Percentiles rank a stretch among this genome's conserved stretches.
These are phyloP conservation scores for Blastobotrys raffinosifermentans DNA, from an alignment of 1,139 yeast genomes.

Conservation along the genomic window DNA sequence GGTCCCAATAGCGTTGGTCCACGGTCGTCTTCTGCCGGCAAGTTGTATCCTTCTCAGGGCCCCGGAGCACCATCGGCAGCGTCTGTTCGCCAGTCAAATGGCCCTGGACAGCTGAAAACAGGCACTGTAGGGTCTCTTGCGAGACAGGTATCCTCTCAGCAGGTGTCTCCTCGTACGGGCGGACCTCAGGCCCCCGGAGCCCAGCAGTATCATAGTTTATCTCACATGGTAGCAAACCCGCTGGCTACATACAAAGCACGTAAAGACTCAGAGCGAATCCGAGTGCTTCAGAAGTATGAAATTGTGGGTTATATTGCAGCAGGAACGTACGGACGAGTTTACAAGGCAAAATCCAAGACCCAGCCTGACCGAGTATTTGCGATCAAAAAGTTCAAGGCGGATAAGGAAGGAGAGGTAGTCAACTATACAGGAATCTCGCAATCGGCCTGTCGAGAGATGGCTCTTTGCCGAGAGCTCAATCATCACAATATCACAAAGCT, in stretches of 20 bases:
- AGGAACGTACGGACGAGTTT: slow-evolving; percentile 95
- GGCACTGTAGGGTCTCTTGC: background rate
- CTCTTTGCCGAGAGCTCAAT: slow-evolving; percentile 79
- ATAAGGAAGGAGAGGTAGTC: slow-evolving; percentile 81
- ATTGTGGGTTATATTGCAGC: slow-evolving; percentile 96
- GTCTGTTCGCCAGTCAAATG: background rate
- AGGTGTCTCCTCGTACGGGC: too few relatives aligned
- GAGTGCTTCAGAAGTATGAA: slow-evolving; percentile 76
- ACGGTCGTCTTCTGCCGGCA: background rate
- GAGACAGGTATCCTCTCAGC: background rate
- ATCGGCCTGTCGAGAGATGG: slow-evolving; percentile 94
- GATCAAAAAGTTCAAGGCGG: slow-evolving; percentile 93
- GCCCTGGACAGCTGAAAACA: background rate
- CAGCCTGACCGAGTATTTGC: slow-evolving; percentile 40
- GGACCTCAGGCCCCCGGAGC: background rate
- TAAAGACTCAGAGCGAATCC: slow-evolving; percentile 60
- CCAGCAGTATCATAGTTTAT: slow-evolving; percentile 12
- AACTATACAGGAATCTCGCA: slow-evolving; percentile 96
- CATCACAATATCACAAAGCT: slow-evolving; percentile 76
- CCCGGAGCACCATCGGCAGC: slow-evolving; percentile 1
- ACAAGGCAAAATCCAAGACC: slow-evolving; percentile 59
- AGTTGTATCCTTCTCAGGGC: slow-evolving; percentile 1
- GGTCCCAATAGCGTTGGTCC: too few relatives aligned
- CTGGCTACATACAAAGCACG: slow-evolving; percentile 40
- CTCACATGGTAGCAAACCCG: slow-evolving; percentile 29